phyloP scores from a whole-genome alignment of 371 early-diverging fungal genomes.

The Paraphysoderma sedebokerense region DNA sequence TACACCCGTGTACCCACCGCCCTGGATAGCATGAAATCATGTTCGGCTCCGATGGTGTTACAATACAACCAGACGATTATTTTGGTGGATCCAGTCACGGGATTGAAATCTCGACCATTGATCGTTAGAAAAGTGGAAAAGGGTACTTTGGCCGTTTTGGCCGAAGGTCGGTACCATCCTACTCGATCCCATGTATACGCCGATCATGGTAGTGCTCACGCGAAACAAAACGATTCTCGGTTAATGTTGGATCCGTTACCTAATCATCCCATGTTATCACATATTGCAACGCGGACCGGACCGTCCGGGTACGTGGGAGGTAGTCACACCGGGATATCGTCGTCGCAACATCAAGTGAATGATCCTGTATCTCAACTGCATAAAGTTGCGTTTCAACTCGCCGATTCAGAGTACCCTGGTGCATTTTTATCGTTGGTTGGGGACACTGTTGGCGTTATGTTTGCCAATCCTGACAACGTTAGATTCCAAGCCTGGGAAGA shows the following conservation, averaged over 20 bases:
- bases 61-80: conserved; percentile 22
- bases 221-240: neutral
- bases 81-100: conserved; percentile 40
- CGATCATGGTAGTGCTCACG: neutral
- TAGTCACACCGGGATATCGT: neutral
- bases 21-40: neutral
- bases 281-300: neutral
- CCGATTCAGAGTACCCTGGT: conserved; percentile 11
- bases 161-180: neutral
- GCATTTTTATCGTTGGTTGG: conserved; percentile 1
- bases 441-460: neutral
- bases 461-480: neutral
- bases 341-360: neutral
- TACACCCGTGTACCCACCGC: neutral
- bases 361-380: conserved; percentile 79
- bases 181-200: neutral
- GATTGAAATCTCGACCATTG: conserved; percentile 42
- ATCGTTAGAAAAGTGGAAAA: conserved; percentile 64
- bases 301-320: neutral
- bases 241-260: neutral
- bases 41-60: neutral
- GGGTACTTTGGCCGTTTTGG: conserved; percentile 28
- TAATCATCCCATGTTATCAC: neutral
- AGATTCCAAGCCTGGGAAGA: too few relatives aligned
- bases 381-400: conserved; percentile 73